Evolutionary conservation across 257 asterid genomes (phyloP), one percentile per base, ranked within the genome.

Genomic region (Marsdenia floribunda): DNA sequence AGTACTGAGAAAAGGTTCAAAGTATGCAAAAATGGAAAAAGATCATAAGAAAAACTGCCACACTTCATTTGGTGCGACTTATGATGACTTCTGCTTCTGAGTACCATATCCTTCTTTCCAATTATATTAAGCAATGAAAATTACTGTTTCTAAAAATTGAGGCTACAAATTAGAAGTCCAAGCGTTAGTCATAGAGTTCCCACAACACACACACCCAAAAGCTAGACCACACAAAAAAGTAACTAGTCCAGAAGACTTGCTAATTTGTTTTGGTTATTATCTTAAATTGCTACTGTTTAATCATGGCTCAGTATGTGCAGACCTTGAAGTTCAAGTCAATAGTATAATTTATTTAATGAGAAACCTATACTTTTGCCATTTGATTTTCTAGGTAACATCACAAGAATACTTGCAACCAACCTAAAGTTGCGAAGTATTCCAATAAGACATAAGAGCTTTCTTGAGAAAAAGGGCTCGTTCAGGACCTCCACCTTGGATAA

Each of bases 391-490:
- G 38, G 7, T n/a, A 6, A 40, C n/a, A 22, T 65, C 49, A 72
- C 9, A 13, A 6, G 8, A 49, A 14, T 54, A 66, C 53, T 42
- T 15, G 42, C 58, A 15, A 81, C 92, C 71, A 75, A 95, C 99
- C 98, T 90, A 73, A 88, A 88, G 83, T 66, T 81, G 78, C 96
- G 81, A 66, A 95, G 88, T 78, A 95, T 77, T 73, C 82, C 87
- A 80, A 92, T 87, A 74, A 95, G 97, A 76, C 82, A 85, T 72
- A 86, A 84, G 77, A 95, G 85, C 88, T 95, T 95, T 84, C 83
- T 88, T 63, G 99, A 92, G 76, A 95, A 90, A 80, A 83, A 83
- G 13, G 98, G 98, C 88, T 86, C 97, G 83, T 85, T 79, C 87
- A 90, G 82, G 73, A 78, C 88, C 75, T 87, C 90, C 73, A 84